phyloP scores from a whole-genome alignment of 768 basidiomycete species.

The Hygrocybe punicea region DNA sequence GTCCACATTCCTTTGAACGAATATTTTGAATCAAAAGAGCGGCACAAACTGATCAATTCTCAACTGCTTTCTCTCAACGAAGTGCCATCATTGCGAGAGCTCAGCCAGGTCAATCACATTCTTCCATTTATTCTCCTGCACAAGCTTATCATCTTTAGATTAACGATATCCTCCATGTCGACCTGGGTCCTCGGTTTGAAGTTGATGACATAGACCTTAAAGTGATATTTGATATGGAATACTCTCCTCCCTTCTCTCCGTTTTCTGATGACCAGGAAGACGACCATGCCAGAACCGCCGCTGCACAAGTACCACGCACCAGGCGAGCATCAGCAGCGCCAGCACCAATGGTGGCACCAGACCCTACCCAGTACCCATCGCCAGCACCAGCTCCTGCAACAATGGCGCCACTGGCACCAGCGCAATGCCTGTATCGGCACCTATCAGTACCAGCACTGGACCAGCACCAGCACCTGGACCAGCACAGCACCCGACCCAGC shows the following conservation, averaged over 20 bases:
- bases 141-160: background rate
- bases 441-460: no score
- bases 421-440: no score
- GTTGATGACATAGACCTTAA: background rate
- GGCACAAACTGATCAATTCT: background rate
- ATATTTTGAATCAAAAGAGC: background rate
- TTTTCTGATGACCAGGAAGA: constrained; percentile 12
- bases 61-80: background rate
- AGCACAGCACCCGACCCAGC: no score
- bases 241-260: constrained; percentile 11
- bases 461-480: no score
- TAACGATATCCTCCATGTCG: background rate
- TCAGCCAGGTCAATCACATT: background rate
- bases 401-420: no score
- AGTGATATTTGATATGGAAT: background rate
- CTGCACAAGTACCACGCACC: no score
- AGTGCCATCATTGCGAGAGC: background rate
- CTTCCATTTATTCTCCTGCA: background rate
- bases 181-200: constrained; percentile 1
- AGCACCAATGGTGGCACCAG: no score
- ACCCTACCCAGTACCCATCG: no score
- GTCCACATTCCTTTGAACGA: background rate
- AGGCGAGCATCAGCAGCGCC: no score
- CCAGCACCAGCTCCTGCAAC: no score
- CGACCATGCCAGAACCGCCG: constrained; percentile 7